Conservation (phyloP, 2,329 filamentous ascomycete genomes). For the Stromatinia cepivora region DNA sequence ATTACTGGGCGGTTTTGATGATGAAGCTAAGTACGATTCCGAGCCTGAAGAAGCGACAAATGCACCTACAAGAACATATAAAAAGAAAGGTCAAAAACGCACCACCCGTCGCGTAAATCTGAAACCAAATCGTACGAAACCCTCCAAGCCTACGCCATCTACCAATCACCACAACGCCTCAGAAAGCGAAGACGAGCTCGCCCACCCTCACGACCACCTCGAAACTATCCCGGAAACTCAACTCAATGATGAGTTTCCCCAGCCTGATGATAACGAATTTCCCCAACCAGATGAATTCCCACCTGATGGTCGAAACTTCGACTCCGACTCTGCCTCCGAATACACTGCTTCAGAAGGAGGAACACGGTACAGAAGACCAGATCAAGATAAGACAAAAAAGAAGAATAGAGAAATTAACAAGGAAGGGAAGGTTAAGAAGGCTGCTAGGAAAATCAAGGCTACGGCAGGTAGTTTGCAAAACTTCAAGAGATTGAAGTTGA, state of each 20-base stretch:
- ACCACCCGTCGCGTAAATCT: constrained; percentile 71
- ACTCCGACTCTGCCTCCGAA: constrained; percentile 37
- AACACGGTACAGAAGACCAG: constrained; percentile 39
- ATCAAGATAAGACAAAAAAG: constrained; percentile 34
- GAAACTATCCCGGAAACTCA: constrained; percentile 35
- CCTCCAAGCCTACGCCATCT: constrained; percentile 43
- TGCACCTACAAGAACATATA: constrained; percentile 57
- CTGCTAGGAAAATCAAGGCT: constrained; percentile 61
- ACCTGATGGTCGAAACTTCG: constrained; percentile 38
- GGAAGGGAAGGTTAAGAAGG: constrained; percentile 51
- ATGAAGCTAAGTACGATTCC: constrained; percentile 60
- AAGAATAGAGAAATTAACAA: constrained; percentile 34
- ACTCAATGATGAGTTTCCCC: constrained; percentile 24
- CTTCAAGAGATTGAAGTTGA: constrained; percentile 65
- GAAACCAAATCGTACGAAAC: constrained; percentile 52
- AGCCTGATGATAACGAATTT: constrained; percentile 2
- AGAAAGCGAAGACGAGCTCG: constrained; percentile 43
- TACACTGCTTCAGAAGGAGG: constrained; percentile 42
- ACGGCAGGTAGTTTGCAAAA: constrained; percentile 58
- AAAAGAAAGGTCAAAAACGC: constrained; percentile 82
- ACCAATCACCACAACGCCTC: constrained; percentile 39
- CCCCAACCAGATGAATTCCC: constrained; percentile 23
- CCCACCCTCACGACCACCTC: constrained; percentile 30
- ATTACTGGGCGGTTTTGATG: constrained; percentile 62
- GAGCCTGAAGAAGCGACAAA: constrained; percentile 46